A percentile compares a stretch with the other conserved stretches of the same genome.
Conservation (phyloP, 2,329 filamentous ascomycete species). For the Claviceps fusiformis region DNA sequence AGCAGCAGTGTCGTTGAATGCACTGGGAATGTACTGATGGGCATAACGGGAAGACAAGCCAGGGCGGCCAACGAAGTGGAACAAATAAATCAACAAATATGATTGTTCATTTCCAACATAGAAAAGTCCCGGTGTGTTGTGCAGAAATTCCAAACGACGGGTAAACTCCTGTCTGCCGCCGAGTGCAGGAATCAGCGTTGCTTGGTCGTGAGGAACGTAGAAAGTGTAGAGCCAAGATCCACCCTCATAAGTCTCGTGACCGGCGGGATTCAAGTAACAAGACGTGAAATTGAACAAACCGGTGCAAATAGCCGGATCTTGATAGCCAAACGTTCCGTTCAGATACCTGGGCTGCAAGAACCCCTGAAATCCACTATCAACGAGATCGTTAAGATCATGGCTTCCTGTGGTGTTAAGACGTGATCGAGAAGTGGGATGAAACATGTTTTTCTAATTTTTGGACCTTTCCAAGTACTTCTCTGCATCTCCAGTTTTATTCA, state of each 20-base stretch:
- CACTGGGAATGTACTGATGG: constrained; percentile 52
- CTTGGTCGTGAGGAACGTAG: constrained; percentile 33
- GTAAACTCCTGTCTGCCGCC: constrained; percentile 46
- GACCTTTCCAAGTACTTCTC: constrained; percentile 48
- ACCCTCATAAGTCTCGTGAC: constrained; percentile 49
- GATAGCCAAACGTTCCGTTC: constrained; percentile 54
- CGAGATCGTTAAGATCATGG: not conserved
- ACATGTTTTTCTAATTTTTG: constrained; percentile 58
- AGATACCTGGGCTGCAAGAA: constrained; percentile 56
- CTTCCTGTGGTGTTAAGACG: constrained; percentile 8
- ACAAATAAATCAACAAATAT: constrained; percentile 38
- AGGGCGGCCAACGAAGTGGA: constrained; percentile 55
- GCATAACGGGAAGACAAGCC: constrained; percentile 38
- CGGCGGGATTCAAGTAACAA: constrained; percentile 14
- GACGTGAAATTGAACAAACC: constrained; percentile 32
- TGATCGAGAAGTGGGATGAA: constrained; percentile 20
- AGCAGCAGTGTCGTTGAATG: constrained; percentile 50
- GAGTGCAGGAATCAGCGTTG: constrained; percentile 34
- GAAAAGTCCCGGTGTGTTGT: constrained; percentile 46
- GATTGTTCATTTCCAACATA: constrained; percentile 54
- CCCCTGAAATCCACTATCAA: constrained; percentile 26
- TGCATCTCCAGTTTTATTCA: constrained; percentile 39
- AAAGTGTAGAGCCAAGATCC: constrained; percentile 63
- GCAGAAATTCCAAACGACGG: constrained; percentile 48
- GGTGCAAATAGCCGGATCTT: constrained; percentile 37